Evolutionary conservation across 1,139 yeast species (phyloP).

Genomic region (Yueomyces sp.): DNA sequence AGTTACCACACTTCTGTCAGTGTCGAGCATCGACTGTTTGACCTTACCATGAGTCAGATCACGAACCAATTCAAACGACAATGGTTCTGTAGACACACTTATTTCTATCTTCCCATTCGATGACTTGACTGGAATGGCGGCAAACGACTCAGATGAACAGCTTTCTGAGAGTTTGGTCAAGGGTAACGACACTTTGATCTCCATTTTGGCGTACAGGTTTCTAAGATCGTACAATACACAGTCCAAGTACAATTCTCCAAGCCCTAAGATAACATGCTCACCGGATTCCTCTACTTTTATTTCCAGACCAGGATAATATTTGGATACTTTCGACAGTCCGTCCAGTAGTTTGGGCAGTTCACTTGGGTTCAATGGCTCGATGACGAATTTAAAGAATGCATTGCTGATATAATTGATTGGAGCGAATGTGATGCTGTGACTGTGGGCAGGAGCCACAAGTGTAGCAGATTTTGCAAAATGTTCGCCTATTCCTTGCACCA

Average conservation of each 20-base stretch:
- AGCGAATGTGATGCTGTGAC: slow-evolving; percentile 24
- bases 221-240: slow-evolving; percentile 72
- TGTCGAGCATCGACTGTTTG: slow-evolving; percentile 21
- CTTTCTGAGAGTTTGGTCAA: slow-evolving; percentile 74
- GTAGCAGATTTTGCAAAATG: slow-evolving; percentile 49
- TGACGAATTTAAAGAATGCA: slow-evolving; percentile 68
- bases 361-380: slow-evolving; percentile 71
- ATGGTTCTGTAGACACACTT: slow-evolving; percentile 70
- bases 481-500: slow-evolving; percentile 51
- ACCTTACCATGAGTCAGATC: slow-evolving; percentile 49
- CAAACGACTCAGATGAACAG: slow-evolving; percentile 50
- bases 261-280: slow-evolving; percentile 66
- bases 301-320: slow-evolving; percentile 52
- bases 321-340: slow-evolving; percentile 51
- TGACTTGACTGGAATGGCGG: slow-evolving; percentile 49
- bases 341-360: slow-evolving; percentile 64
- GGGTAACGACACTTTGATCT: slow-evolving; percentile 78
- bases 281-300: slow-evolving; percentile 80
- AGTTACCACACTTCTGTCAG: slow-evolving; percentile 33
- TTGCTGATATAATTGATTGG: slow-evolving; percentile 34
- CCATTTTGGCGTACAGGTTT: slow-evolving; percentile 43
- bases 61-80: slow-evolving; percentile 38
- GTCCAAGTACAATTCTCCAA: slow-evolving; percentile 85
- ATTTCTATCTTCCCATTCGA: slow-evolving; percentile 44
- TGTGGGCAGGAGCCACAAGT: slow-evolving; percentile 14